phyloP scores from a whole-genome alignment of 345 rosid genomes.

The Populus simonii region DNA sequence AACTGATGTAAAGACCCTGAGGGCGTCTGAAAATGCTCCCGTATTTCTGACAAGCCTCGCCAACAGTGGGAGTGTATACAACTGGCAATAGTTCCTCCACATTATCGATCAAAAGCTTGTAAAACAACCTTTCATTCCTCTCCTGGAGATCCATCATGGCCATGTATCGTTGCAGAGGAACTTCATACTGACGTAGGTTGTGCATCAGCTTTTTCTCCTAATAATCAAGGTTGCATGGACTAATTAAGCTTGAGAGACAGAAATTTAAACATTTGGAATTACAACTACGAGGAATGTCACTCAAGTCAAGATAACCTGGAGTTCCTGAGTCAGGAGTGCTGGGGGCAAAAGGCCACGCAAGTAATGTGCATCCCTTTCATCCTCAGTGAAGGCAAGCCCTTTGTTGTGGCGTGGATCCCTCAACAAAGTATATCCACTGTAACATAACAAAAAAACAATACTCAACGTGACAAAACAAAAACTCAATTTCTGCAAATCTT shows the following conservation, averaged over 20 bases:
- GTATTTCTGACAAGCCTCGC: constrained; percentile 96
- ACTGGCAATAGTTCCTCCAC: constrained; percentile 91
- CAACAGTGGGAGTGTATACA: constrained; percentile 96
- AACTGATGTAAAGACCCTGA: constrained; percentile 92
- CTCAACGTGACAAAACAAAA: neutral
- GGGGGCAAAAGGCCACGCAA: constrained; percentile 94
- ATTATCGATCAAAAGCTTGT: constrained; percentile 85
- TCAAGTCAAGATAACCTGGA: constrained; percentile 48
- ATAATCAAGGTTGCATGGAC: constrained; percentile 6
- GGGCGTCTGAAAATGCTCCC: constrained; percentile 91
- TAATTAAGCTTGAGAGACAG: constrained; percentile 1
- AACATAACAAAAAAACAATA: constrained; percentile 6
- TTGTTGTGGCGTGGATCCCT: constrained; percentile 89
- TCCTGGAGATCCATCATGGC: constrained; percentile 99
- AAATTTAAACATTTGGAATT: neutral
- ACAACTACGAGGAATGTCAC: neutral
- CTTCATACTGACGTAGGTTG: constrained; percentile 71
- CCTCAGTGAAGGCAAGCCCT: constrained; percentile 78
- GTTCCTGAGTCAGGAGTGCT: constrained; percentile 59
- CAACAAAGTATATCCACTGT: constrained; percentile 79
- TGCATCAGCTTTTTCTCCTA: constrained; percentile 76
- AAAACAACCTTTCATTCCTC: constrained; percentile 86
- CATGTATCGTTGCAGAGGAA: constrained; percentile 83
- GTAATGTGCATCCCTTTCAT: constrained; percentile 92
- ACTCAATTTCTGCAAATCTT: neutral